Conservation (phyloP, 2,329 filamentous ascomycete genomes). For the Beauveria sp. region DNA sequence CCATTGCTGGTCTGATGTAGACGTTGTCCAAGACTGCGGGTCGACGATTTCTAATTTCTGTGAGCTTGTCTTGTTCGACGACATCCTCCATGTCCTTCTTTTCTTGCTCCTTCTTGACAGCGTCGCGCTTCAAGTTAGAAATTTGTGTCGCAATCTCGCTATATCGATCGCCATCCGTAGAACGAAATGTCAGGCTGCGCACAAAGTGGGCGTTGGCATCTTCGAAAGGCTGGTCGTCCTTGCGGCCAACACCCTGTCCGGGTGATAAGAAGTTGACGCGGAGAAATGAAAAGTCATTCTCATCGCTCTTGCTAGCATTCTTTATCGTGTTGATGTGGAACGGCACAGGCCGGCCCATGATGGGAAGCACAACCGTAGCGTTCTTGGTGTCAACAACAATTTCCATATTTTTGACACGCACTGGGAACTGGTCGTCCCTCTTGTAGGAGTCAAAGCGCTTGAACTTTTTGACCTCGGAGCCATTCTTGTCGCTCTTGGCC, state of each 20-base stretch:
- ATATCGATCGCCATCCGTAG: conserved; percentile 80
- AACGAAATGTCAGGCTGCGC: conserved; percentile 89
- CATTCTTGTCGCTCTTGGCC: conserved; percentile 71
- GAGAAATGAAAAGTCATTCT: conserved; percentile 87
- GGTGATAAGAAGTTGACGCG: conserved; percentile 97
- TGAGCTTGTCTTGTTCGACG: conserved; percentile 94
- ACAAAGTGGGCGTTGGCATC: conserved; percentile 94
- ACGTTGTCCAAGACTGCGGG: conserved; percentile 88
- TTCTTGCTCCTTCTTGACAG: conserved; percentile 87
- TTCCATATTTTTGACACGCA: conserved; percentile 73
- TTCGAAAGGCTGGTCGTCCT: conserved; percentile 96
- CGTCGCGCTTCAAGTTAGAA: conserved; percentile 90
- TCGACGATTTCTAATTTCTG: conserved; percentile 89
- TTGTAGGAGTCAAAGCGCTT: conserved; percentile 99
- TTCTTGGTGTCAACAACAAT: conserved; percentile 90
- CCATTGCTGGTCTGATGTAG: conserved; percentile 89
- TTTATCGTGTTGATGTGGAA: conserved; percentile 99
- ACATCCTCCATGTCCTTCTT: conserved; percentile 99
- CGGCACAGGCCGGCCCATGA: conserved; percentile 94
- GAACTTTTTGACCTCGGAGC: conserved; percentile 94
- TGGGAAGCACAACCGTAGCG: conserved; percentile 81
- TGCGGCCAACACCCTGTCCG: conserved; percentile 91
- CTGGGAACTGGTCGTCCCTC: conserved; percentile 86
- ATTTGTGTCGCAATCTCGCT: conserved; percentile 89
- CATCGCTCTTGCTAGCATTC: conserved; percentile 95